Conservation (phyloP, 306 rosid species). For the Pueraria montana region DNA sequence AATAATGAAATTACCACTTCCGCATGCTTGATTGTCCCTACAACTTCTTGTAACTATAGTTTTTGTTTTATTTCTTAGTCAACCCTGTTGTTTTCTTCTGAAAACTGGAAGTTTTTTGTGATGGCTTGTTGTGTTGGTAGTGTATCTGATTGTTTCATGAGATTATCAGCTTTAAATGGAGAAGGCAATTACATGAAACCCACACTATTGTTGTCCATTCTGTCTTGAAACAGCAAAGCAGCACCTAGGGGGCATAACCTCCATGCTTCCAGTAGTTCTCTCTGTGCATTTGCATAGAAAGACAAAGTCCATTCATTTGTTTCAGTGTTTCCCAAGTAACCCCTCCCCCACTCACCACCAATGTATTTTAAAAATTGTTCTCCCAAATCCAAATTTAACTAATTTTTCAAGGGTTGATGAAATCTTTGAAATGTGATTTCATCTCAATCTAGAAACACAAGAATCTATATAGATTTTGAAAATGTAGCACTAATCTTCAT, state of each 20-base stretch:
- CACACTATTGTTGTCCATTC: slow-evolving; percentile 18
- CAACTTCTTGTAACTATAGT: slow-evolving; percentile 2
- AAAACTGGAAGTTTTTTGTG: background rate
- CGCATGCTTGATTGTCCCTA: slow-evolving; percentile 11
- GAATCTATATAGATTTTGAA: slow-evolving; percentile 34
- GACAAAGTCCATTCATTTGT: slow-evolving; percentile 11
- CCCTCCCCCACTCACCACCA: slow-evolving; percentile 3
- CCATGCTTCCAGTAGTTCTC: slow-evolving; percentile 29
- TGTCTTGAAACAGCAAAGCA: background rate
- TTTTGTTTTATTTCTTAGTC: slow-evolving; percentile 13
- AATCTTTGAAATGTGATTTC: slow-evolving; percentile 42
- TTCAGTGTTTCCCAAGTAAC: slow-evolving; percentile 26
- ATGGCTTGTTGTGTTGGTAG: slow-evolving; percentile 38
- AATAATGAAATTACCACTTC: slow-evolving; percentile 18
- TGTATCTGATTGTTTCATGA: slow-evolving; percentile 32
- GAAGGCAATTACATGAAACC: slow-evolving; percentile 23
- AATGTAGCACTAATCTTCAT: slow-evolving; percentile 43
- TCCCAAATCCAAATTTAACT: slow-evolving; percentile 30
- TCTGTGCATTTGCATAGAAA: slow-evolving; percentile 24
- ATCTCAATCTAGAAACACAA: slow-evolving; percentile 34
- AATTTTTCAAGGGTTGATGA: slow-evolving; percentile 21
- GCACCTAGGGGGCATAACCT: slow-evolving; percentile 11
- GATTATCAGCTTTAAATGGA: slow-evolving; percentile 36
- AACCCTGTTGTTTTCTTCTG: slow-evolving; percentile 29
- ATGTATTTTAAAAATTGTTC: slow-evolving; percentile 10